phyloP scores from a whole-genome alignment of 768 basidiomycete genomes.

The Leucocoprinus leucothites region DNA sequence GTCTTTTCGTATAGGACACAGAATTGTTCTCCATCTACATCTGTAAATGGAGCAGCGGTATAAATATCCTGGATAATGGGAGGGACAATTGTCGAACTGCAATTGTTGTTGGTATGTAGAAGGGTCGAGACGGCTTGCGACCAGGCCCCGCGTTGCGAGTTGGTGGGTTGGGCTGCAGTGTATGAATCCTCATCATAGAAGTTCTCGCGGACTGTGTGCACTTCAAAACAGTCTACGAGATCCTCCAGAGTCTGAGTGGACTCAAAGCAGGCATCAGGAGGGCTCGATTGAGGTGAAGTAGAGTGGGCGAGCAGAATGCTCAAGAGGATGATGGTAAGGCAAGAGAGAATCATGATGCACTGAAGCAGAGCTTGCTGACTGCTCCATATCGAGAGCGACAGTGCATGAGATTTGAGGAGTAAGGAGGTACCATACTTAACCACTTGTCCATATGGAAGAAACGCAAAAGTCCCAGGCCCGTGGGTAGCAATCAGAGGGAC shows the following conservation, averaged over 20 bases:
- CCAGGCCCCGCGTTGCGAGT: constrained; percentile 25
- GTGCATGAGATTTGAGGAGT: too few species aligned
- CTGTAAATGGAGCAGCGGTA: constrained; percentile 24
- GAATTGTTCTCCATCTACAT: constrained; percentile 21
- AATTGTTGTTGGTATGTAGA: constrained; percentile 28
- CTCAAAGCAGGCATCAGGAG: neutral
- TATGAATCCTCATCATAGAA: constrained; percentile 28
- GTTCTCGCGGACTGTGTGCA: constrained; percentile 25
- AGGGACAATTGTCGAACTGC: constrained; percentile 27
- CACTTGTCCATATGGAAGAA: too few species aligned
- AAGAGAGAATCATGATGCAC: too few species aligned
- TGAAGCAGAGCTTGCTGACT: too few species aligned
- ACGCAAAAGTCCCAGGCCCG: too few species aligned
- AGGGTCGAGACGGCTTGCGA: constrained; percentile 21
- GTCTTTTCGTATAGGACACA: constrained; percentile 30
- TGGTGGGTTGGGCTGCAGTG: constrained; percentile 28
- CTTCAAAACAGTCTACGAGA: constrained; percentile 25
- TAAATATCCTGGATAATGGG: constrained; percentile 24
- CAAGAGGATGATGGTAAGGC: too few species aligned
- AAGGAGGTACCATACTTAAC: too few species aligned
- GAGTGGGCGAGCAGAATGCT: neutral
- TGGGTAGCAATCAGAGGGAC: too few species aligned
- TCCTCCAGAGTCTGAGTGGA: neutral
- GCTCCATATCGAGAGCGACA: too few species aligned
- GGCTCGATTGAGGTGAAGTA: neutral